phyloP scores from a whole-genome alignment of 2,329 filamentous ascomycete species.

The Paramyrothecium sp. region DNA sequence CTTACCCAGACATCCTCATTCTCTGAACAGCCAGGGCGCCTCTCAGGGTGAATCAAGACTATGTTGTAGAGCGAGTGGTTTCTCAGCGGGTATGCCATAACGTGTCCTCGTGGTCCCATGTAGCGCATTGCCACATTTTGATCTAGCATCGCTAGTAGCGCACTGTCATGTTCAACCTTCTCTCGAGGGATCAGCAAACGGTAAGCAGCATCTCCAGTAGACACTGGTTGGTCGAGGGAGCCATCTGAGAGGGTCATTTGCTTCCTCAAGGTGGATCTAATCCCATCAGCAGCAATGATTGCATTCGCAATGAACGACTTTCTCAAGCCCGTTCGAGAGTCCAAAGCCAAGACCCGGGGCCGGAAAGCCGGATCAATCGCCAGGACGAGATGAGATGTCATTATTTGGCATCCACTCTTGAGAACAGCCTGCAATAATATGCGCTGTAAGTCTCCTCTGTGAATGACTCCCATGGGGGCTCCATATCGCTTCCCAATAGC shows the following conservation, averaged over 20 bases:
- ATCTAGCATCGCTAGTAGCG: slow-evolving; percentile 59
- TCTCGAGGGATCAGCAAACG: slow-evolving; percentile 50
- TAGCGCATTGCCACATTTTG: slow-evolving; percentile 58
- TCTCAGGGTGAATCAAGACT: slow-evolving; percentile 59
- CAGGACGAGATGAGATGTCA: slow-evolving; percentile 45
- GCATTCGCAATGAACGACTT: slow-evolving; percentile 42
- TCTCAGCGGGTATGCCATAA: slow-evolving; percentile 66
- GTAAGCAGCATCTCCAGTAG: slow-evolving; percentile 53
- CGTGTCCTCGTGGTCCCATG: slow-evolving; percentile 65
- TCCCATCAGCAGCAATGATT: slow-evolving; percentile 52
- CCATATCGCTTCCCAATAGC: slow-evolving; percentile 15
- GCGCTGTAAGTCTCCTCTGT: slow-evolving; percentile 21
- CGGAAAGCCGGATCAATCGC: slow-evolving; percentile 18
- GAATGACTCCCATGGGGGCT: slow-evolving; percentile 18
- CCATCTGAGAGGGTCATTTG: slow-evolving; percentile 53
- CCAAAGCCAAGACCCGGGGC: slow-evolving; percentile 14
- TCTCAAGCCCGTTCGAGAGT: slow-evolving; percentile 18
- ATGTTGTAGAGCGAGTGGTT: slow-evolving; percentile 68
- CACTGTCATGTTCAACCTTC: slow-evolving; percentile 65
- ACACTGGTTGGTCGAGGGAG: slow-evolving; percentile 41
- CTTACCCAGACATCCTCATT: slow-evolving; percentile 59
- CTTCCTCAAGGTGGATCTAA: slow-evolving; percentile 46
- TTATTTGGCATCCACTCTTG: slow-evolving; percentile 15
- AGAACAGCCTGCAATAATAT: slow-evolving; percentile 15
- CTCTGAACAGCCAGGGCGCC: slow-evolving; percentile 46